These are phyloP conservation scores for Cyberlindnera japonica DNA, from an alignment of 805 yeast genomes.

Conservation along the genomic window DNA sequence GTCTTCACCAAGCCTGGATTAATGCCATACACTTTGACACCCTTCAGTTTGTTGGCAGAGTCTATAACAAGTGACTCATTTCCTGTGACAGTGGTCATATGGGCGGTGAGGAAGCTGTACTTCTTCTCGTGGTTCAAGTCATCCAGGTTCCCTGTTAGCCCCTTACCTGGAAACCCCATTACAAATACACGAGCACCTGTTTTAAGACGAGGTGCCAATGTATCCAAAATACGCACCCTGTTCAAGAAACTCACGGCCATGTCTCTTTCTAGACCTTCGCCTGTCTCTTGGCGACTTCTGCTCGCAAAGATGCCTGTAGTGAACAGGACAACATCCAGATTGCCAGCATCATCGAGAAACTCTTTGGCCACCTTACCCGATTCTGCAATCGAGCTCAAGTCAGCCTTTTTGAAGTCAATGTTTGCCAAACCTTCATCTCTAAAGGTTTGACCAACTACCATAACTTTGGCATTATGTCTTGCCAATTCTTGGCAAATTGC, in stretches of 20 bases:
- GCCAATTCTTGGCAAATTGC: slow-evolving; percentile 30
- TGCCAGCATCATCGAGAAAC: slow-evolving; percentile 17
- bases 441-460: slow-evolving; percentile 35
- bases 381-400: slow-evolving; percentile 30
- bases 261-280: slow-evolving; percentile 37
- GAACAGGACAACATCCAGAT: slow-evolving; percentile 31
- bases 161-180: slow-evolving; percentile 39
- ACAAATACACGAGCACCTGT: slow-evolving; percentile 29
- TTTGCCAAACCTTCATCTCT: slow-evolving; percentile 28
- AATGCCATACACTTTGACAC: slow-evolving; percentile 33
- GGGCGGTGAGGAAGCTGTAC: slow-evolving; percentile 31
- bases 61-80: slow-evolving; percentile 36
- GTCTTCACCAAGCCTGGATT: slow-evolving; percentile 40
- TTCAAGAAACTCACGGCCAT: slow-evolving; percentile 37
- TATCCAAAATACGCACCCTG: slow-evolving; percentile 31
- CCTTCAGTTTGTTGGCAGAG: slow-evolving; percentile 19
- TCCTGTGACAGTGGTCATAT: slow-evolving; percentile 41
- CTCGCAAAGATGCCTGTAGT: slow-evolving; percentile 41
- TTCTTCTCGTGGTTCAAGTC: slow-evolving; percentile 33
- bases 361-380: slow-evolving; percentile 25
- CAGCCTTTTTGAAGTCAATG: slow-evolving; percentile 32
- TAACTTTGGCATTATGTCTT: slow-evolving; percentile 30
- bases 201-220: slow-evolving; percentile 26
- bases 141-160: slow-evolving; percentile 30
- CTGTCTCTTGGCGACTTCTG: slow-evolving; percentile 29